Base-by-base conservation (phyloP, 805 yeast genomes). In the Schwanniomyces occidentalis region DNA sequence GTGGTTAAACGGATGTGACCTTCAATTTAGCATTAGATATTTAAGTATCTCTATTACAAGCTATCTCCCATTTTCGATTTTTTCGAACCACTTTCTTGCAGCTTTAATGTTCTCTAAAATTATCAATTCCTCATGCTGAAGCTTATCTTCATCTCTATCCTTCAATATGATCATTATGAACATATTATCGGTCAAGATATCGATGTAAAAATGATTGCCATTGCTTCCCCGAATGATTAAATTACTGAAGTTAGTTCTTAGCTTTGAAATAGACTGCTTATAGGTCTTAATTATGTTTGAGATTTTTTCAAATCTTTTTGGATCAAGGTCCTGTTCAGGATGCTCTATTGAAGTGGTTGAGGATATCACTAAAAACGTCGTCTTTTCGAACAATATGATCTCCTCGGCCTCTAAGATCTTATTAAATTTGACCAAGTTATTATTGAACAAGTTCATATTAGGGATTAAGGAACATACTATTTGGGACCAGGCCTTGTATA, bases 401-500 rank as follows among this genome's bases (percentile, higher is more conserved):
- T 91, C 98, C 48, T 84, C 85, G 0, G 96, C 96, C 42, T 84
- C 82, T 37, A 89, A 64, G 12, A 86, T 75, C 16, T 73, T 68
- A 45, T 89, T 85, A 52, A 93, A 77, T 47, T 79, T 81, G 30
- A 80, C 63, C 40, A 93, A 68, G 53, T 86, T 84, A 38, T 76
- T 76, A 58, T 91, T 91, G 52, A 88, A 85, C 10, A 80, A 63
- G 24, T 78, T 73, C 76, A 91, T 90, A 52, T 93, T 91, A 9
- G 99, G 97, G 38, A 93, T 91, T 46, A 93, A 71, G 2, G 96
- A 85, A 54, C 98, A 90, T 22, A 93, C 97, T 40, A 93, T 91
- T 32, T 82, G 85, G 2, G 96, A 86, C 99, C 99, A 93, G 1
- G 99, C 99, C 58, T 85, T 90, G 58, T 91, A 93, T 39, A 91